Percentiles rank a stretch among this genome's conserved stretches.
These are phyloP conservation scores for Neoboletus magnificus DNA, from an alignment of 768 basidiomycete genomes.

Conservation along the genomic window DNA sequence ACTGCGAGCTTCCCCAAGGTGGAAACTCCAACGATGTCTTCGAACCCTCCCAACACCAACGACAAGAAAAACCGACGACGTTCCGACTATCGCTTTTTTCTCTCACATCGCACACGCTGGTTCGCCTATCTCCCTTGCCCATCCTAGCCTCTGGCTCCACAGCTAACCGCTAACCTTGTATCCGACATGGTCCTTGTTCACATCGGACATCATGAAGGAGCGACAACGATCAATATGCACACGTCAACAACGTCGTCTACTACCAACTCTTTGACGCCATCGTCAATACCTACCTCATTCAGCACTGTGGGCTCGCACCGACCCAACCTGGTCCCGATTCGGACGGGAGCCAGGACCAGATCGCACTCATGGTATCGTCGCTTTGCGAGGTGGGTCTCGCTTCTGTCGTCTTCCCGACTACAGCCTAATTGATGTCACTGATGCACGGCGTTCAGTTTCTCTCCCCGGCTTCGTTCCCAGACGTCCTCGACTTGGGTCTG, in stretches of 20 bases:
- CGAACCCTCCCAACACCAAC: background rate
- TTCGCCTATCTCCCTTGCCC: conserved; percentile 24
- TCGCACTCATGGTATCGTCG: conserved; percentile 79
- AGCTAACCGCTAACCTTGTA: conserved; percentile 16
- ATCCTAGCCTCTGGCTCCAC: background rate
- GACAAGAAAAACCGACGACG: conserved; percentile 41
- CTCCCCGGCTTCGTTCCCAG: conserved; percentile 68
- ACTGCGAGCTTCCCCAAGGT: too few species aligned
- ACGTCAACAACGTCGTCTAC: conserved; percentile 79
- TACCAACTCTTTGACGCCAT: conserved; percentile 82
- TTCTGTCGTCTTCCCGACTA: background rate
- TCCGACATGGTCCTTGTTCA: background rate
- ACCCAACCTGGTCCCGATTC: conserved; percentile 37
- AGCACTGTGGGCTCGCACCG: conserved; percentile 57
- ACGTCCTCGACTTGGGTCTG: conserved; percentile 66
- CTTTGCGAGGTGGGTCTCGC: conserved; percentile 52
- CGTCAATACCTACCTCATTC: conserved; percentile 75
- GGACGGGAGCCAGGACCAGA: conserved; percentile 42
- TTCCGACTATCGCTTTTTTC: conserved; percentile 56
- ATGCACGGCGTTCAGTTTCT: conserved; percentile 51
- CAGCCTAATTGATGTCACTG: background rate
- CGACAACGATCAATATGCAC: conserved; percentile 84
- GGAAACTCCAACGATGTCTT: background rate
- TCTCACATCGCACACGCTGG: conserved; percentile 71
- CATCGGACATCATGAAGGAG: conserved; percentile 46